Conservation (phyloP, 345 rosid genomes). For the Corchorus olitorius region DNA sequence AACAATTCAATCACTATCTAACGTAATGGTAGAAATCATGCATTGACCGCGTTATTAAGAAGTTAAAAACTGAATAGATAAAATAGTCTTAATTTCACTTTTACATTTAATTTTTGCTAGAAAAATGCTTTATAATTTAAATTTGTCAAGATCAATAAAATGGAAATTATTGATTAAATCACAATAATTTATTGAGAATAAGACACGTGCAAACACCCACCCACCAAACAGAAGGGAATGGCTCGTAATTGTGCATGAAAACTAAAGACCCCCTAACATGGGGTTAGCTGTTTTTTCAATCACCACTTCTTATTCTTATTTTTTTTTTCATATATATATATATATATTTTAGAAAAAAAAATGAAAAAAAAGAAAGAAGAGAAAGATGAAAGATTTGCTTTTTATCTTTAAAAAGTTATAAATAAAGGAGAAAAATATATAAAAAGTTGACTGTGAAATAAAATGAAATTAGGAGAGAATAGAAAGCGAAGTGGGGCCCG, state of each 20-base stretch:
- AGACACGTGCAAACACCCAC: slow-evolving; percentile 6
- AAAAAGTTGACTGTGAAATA: not conserved
- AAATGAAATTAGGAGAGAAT: not conserved
- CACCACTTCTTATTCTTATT: not conserved
- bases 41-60: not conserved
- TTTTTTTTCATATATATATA: not conserved
- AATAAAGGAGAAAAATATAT: not conserved
- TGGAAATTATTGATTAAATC: not conserved
- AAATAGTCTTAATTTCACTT: too few relatives aligned
- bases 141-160: not conserved
- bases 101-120: too few relatives aligned
- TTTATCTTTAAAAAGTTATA: not conserved
- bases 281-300: slow-evolving; percentile 19
- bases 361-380: not conserved
- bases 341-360: not conserved
- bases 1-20: not conserved
- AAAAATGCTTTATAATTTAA: too few relatives aligned
- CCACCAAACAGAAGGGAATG: not conserved
- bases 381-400: not conserved
- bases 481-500: not conserved
- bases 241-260: slow-evolving; percentile 10
- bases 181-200: not conserved
- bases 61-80: not conserved
- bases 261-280: slow-evolving; percentile 12
- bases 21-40: not conserved